phyloP scores from a whole-genome alignment of 78 protist genomes.

The Dictyostelium purpureum region DNA sequence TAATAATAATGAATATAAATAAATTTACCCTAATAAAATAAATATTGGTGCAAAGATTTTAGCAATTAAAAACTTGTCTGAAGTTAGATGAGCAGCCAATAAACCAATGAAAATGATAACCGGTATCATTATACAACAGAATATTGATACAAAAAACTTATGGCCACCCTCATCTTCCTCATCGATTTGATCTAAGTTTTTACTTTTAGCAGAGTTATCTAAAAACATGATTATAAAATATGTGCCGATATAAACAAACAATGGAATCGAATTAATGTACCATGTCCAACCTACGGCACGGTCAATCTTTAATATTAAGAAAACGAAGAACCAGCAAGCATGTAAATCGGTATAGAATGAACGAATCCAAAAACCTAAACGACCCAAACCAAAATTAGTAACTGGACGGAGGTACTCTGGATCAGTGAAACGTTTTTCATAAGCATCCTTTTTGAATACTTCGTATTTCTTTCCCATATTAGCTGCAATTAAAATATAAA shows the following conservation, averaged over 20 bases:
- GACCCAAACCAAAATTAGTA: conserved; percentile 36
- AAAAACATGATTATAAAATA: background rate
- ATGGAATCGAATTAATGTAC: conserved; percentile 52
- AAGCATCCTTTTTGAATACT: background rate
- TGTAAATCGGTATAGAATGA: background rate
- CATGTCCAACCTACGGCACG: conserved; percentile 41
- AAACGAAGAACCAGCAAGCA: conserved; percentile 29
- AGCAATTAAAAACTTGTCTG: conserved; percentile 1
- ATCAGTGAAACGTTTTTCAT: background rate
- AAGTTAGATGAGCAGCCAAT: conserved; percentile 2
- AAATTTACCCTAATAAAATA: conserved; percentile 21
- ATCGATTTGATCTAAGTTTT: background rate
- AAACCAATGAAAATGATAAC: conserved; percentile 18
- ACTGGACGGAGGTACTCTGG: background rate
- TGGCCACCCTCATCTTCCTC: background rate
- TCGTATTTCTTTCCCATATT: background rate
- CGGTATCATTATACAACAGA: background rate
- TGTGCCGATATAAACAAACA: background rate
- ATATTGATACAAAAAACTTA: background rate
- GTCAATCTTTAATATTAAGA: conserved; percentile 6
- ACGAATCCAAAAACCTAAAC: conserved; percentile 1
- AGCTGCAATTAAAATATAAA: background rate
- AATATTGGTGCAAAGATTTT: conserved; percentile 39
- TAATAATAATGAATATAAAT: background rate
- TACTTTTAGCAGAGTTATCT: background rate